Base-by-base conservation (phyloP, 805 yeast species). In the Candida ponderosae region DNA sequence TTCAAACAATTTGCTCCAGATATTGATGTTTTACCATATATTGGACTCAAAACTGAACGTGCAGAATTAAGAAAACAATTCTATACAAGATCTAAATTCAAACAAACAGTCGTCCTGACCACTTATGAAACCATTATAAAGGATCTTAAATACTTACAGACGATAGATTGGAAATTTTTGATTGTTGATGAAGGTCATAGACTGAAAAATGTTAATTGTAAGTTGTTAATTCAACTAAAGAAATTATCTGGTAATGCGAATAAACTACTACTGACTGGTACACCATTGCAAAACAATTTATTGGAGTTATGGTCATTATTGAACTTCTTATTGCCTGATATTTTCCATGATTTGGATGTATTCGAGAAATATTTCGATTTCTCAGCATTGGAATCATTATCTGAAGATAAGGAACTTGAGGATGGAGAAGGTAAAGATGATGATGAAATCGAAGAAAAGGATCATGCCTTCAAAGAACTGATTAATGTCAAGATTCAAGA, bases 171-270 rank as follows among this genome's bases (percentile, higher is more conserved):
- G 96, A 82, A 79, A 42, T 90, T 77, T 53, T 62, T 90, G 37
- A 82, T 89, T 35, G 95, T 90, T 16, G 98, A 90, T 58, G 98
- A 90, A 59, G 98, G 97, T 6, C 98, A 90, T 58, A 66, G 98
- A 29, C 65, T 90, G 47, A 93, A 90, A 53, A 90, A 90, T 55
- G 71, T 79, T 44, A 77, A 89, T 48, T 85, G 95, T 57, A 65
- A 77, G 46, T 65, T 90, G 42, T 80, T 90, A 36, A 70, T 70
- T 37, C 79, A 79, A 42, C 68, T 90, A 46, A 89, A 86, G 50
- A 70, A 69, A 44, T 68, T 86, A 29, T 24, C 28, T 13, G 58
- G 63, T 18, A 79, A 82, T 1, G 66, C 76, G 1, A 90, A 90
- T 53, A 65, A 96, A 43, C 63, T 90, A 33, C 63, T 90, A 20